These are phyloP conservation scores for Phyllosticta citrichinensis DNA, from an alignment of 2,329 filamentous ascomycete genomes.

Conservation along the genomic window DNA sequence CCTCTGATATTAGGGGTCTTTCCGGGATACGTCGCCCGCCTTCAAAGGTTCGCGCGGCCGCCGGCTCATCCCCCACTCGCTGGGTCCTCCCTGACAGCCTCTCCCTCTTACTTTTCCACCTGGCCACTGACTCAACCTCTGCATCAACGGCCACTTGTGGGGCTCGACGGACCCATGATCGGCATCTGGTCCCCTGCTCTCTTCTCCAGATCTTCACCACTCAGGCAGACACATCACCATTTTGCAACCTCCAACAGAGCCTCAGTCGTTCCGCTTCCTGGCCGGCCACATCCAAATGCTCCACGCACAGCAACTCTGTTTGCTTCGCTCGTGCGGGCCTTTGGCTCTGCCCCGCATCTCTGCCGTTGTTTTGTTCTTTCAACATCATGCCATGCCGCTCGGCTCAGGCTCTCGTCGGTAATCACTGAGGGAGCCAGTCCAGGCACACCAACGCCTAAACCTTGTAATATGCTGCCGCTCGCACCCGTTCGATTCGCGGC, in stretches of 20 bases:
- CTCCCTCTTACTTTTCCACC: neutral
- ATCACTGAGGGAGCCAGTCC: neutral
- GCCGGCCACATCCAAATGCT: neutral
- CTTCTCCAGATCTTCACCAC: neutral
- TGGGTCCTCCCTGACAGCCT: neutral
- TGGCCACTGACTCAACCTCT: neutral
- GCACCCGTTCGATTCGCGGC: neutral
- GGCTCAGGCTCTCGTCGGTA: neutral
- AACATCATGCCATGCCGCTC: neutral
- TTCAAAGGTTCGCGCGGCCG: neutral
- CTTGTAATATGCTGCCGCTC: neutral
- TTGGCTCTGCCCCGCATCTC: neutral
- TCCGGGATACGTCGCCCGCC: neutral
- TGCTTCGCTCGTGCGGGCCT: neutral
- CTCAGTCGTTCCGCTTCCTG: neutral
- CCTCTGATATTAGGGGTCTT: neutral
- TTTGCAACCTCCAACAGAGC: neutral
- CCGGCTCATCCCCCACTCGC: neutral
- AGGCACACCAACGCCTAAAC: neutral
- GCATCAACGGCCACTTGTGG: neutral
- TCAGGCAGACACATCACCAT: neutral
- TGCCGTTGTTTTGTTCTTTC: neutral
- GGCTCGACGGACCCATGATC: neutral
- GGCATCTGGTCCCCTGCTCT: neutral
- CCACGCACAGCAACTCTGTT: neutral